Percentiles rank a stretch among this genome's conserved stretches.
phyloP scores from a whole-genome alignment of 768 basidiomycete genomes.

The Boletus huronensis region DNA sequence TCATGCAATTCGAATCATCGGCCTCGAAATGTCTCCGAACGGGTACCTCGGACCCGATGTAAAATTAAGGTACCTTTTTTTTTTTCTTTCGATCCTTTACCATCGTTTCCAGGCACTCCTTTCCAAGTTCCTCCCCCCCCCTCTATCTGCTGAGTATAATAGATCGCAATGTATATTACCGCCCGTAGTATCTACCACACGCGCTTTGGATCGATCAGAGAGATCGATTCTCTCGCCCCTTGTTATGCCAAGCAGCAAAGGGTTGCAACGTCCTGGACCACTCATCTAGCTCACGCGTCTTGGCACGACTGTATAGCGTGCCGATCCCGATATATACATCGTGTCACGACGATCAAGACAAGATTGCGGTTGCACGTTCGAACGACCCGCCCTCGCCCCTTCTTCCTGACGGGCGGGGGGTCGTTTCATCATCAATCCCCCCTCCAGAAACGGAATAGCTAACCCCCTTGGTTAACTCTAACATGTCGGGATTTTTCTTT shows the following conservation, averaged over 20 bases:
- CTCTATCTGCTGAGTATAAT: neutral
- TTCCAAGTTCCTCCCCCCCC: neutral
- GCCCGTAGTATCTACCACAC: neutral
- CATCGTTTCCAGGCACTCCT: neutral
- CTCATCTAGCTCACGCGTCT: too few relatives aligned
- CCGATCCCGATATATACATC: neutral
- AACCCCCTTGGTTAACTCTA: too few relatives aligned
- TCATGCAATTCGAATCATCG: neutral
- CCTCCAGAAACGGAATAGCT: too few relatives aligned
- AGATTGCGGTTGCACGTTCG: too few relatives aligned
- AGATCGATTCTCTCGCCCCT: neutral
- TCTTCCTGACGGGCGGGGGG: too few relatives aligned
- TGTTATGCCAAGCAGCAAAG: neutral
- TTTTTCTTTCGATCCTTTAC: neutral
- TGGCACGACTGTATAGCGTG: too few relatives aligned
- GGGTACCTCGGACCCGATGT: neutral
- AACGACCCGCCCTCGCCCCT: too few relatives aligned
- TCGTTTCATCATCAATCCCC: too few relatives aligned
- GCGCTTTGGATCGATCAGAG: neutral
- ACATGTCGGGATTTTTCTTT: too few relatives aligned
- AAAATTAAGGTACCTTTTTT: neutral
- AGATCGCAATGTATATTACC: neutral
- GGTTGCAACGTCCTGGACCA: neutral
- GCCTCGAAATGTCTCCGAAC: too few relatives aligned
- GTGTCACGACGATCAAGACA: neutral